Evolutionary conservation across 176 grass and related monocot genomes (phyloP).

Genomic region (Cenchrus americanus): DNA sequence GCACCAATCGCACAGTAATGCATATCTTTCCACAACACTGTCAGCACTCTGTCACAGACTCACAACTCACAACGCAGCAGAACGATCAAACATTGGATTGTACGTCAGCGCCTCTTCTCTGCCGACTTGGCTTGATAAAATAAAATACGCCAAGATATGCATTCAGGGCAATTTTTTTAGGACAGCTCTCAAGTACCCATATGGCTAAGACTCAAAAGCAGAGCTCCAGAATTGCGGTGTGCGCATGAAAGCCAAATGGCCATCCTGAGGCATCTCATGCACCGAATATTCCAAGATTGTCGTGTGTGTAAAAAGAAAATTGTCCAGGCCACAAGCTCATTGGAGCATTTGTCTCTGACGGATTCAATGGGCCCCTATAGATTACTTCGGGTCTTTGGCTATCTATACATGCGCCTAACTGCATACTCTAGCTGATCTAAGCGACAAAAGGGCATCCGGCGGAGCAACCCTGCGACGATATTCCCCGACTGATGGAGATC

Average conservation of each 20-base stretch:
- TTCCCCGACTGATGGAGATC: conserved; percentile 15
- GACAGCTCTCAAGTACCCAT: neutral
- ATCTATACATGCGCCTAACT: neutral
- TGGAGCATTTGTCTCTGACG: conserved; percentile 5
- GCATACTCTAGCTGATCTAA: neutral
- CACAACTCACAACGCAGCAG: neutral
- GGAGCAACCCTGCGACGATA: conserved; percentile 19
- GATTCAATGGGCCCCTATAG: conserved; percentile 25
- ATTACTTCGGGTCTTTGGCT: neutral
- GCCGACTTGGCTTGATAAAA: neutral
- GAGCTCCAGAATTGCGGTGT: neutral
- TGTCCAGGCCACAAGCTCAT: neutral
- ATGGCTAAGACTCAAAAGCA: neutral
- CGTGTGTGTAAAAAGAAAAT: neutral
- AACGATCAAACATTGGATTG: neutral
- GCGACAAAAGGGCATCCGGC: conserved; percentile 45
- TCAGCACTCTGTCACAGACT: too few relatives aligned
- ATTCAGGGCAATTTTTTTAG: neutral
- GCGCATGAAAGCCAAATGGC: conserved; percentile 44
- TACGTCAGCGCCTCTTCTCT: neutral
- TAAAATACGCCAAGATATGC: neutral
- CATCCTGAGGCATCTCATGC: conserved; percentile 17
- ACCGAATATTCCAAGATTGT: neutral
- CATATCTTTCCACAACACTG: neutral
- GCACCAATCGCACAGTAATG: too few relatives aligned